A percentile compares a stretch with the other conserved stretches of the same genome.
phyloP scores from a whole-genome alignment of 148 eudicot species.

The Cornus kousa region DNA sequence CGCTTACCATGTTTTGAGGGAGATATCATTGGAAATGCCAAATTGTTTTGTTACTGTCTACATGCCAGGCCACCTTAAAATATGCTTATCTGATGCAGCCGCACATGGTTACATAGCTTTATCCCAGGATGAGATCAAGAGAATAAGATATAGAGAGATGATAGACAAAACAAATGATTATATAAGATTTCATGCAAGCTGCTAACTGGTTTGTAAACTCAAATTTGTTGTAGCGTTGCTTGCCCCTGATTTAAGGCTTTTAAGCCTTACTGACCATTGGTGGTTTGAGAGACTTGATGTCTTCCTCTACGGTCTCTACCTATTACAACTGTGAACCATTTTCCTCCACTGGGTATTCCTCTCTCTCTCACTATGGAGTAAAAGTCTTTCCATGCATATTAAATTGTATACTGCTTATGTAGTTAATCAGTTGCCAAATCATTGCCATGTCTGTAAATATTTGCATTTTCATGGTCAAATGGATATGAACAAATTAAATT shows the following conservation, averaged over 20 bases:
- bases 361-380: background rate
- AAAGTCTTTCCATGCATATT: background rate
- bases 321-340: too few relatives aligned
- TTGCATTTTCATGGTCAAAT: too few relatives aligned
- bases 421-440: background rate
- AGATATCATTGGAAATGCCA: background rate
- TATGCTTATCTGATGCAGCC: background rate
- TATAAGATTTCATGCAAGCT: background rate
- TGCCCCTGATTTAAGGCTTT: background rate
- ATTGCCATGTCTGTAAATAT: background rate
- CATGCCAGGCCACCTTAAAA: background rate
- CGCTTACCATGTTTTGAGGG: background rate
- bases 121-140: background rate
- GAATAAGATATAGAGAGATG: background rate
- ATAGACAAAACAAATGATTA: background rate
- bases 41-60: background rate
- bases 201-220: background rate
- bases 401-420: background rate
- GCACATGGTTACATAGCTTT: constrained; percentile 6
- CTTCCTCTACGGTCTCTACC: too few relatives aligned
- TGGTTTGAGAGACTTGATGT: too few relatives aligned
- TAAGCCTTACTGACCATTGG: too few relatives aligned
- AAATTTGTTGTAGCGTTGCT: background rate
- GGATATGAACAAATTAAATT: background rate
- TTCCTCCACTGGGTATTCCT: background rate